Conservation (phyloP, 176 grass and related monocot species). For the Rhynchospora tenuis region DNA sequence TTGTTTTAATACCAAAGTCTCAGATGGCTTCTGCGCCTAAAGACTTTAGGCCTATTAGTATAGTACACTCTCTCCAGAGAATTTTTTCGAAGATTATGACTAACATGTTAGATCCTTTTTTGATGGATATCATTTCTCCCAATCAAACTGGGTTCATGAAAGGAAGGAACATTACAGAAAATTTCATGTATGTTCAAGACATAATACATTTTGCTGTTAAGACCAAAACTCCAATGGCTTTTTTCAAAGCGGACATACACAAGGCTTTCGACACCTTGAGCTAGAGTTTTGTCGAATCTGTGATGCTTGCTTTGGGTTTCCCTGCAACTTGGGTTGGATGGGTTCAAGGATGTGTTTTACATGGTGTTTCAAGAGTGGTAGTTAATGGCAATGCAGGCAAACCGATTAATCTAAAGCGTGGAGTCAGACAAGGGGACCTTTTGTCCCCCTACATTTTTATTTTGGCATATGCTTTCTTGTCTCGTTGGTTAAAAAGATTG, state of each 20-base stretch:
- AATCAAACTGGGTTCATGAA: background rate
- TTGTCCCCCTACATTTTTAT: background rate
- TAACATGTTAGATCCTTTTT: no score
- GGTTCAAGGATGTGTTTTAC: no score
- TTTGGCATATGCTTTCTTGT: background rate
- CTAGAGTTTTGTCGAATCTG: background rate
- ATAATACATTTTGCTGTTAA: background rate
- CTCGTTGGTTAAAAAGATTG: background rate
- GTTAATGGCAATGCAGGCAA: background rate
- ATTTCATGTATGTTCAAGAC: background rate
- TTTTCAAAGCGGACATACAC: background rate
- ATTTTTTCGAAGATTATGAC: background rate
- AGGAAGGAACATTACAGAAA: background rate
- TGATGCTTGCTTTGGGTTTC: background rate
- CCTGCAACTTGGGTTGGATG: no score
- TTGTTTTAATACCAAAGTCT: no score
- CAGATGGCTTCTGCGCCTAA: no score
- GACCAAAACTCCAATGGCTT: background rate
- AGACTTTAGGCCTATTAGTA: background rate
- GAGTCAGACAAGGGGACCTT: background rate
- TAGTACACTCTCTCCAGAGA: background rate
- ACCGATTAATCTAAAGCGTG: background rate
- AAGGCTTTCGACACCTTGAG: background rate
- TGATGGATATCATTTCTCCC: no score
- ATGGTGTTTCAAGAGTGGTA: background rate